Base-by-base conservation (phyloP, 2,329 filamentous ascomycete genomes). In the Xylariales sp. region DNA sequence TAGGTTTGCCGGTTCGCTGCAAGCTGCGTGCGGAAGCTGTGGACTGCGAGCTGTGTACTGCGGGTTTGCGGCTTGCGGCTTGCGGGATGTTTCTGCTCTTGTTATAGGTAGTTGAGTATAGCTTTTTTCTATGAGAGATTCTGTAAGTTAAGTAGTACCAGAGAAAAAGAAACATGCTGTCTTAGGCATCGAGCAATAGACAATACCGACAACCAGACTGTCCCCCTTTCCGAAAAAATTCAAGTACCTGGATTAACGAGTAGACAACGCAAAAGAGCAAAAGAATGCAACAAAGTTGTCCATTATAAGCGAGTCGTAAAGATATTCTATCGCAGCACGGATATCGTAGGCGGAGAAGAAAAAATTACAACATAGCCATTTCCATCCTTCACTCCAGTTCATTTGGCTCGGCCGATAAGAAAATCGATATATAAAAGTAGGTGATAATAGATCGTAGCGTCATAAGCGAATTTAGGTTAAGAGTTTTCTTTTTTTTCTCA, bases 241-340 rank as follows among this genome's bases (percentile, higher is more conserved):
- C 43, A 61, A 50, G 9, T 57, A 53, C 61, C 60, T 50, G n/a
- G 28, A 18, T 64, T 57, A 43, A 65, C 48, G 32, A 62, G n/a
- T 45, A 59, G 66, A 59, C 23, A 56, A 53, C 41, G 49, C 58
- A 50, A 56, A 45, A 32, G 32, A 32, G 30, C 57, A 43, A 43
- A 39, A 32, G 41, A 46, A 63, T 60, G 65, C 54, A 62, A 32
- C 32, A 65, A 54, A 58, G 49, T 62, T 48, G 49, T 65, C 61
- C 61, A 66, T 65, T 69, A 62, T 66, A 59, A 53, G 52, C 45
- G 57, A 66, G 63, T 59, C 48, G 55, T 64, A 61, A 55, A 58
- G 36, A 65, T 62, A 68, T 55, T 70, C 64, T 68, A 68, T 32
- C 57, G 53, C 36, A 67, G 43, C 57, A 65, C 50, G 59, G 67